phyloP scores from a whole-genome alignment of 495 filamentous ascomycete species.

The Aspergillus wentii region DNA sequence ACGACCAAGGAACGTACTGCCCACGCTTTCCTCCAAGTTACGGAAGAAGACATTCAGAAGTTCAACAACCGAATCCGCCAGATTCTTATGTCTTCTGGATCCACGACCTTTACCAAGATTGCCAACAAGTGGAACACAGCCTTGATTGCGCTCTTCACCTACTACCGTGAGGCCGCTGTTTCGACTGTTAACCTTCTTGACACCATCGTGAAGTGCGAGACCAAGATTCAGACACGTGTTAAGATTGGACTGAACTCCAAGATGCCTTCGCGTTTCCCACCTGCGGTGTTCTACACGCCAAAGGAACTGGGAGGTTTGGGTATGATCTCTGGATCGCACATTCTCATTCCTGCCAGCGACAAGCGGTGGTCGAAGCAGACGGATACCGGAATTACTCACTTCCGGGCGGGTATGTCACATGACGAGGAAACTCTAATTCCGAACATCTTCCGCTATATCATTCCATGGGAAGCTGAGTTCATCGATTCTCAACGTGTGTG shows the following conservation, averaged over 20 bases:
- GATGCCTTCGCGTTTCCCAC: conserved; percentile 99
- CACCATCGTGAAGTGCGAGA: conserved; percentile 99
- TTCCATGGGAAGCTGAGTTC: conserved; percentile 99
- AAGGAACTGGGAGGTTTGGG: conserved; percentile 97
- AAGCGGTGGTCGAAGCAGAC: conserved; percentile 99
- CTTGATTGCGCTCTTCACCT: conserved; percentile 97
- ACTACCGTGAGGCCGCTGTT: conserved; percentile 98
- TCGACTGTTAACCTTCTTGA: conserved; percentile 93
- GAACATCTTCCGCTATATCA: conserved; percentile 99
- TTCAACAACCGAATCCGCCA: conserved; percentile 99
- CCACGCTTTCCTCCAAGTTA: conserved; percentile 96
- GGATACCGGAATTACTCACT: conserved; percentile 95
- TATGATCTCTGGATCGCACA: conserved; percentile 99
- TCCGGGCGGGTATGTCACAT: conserved; percentile 96
- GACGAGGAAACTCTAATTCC: conserved; percentile 98
- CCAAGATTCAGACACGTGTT: conserved; percentile 98
- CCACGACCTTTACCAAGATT: conserved; percentile 99
- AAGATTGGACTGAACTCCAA: conserved; percentile 99
- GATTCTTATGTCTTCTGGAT: conserved; percentile 98
- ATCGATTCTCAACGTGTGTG: conserved; percentile 98
- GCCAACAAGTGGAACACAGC: conserved; percentile 99
- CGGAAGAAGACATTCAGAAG: conserved; percentile 96
- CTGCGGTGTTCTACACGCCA: conserved; percentile 97
- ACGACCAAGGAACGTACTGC: conserved; percentile 95
- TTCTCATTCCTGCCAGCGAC: conserved; percentile 95